Conservation (phyloP, 352 stramenopile genomes). For the Pythium monospermum region DNA sequence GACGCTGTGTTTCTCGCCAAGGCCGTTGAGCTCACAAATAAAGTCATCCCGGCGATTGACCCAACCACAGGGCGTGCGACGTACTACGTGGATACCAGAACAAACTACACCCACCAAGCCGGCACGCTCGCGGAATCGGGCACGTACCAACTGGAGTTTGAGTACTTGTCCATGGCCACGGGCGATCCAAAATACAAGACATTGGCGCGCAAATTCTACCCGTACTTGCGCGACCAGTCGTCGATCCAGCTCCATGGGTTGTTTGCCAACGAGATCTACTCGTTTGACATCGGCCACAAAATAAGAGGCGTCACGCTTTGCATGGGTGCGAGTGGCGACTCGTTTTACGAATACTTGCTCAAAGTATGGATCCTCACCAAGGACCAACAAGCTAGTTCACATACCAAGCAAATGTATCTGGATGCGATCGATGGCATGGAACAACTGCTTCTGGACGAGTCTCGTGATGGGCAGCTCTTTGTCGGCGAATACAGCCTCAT, state of each 20-base stretch:
- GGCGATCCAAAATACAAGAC: conserved; percentile 66
- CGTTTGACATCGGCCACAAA: conserved; percentile 11
- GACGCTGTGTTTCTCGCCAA: conserved; percentile 89
- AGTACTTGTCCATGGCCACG: conserved; percentile 74
- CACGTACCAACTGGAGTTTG: conserved; percentile 83
- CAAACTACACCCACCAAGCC: conserved; percentile 45
- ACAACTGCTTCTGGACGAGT: conserved; percentile 80
- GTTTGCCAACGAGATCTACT: conserved; percentile 82
- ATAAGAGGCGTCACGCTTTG: conserved; percentile 42
- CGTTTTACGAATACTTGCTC: conserved; percentile 98
- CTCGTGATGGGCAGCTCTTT: conserved; percentile 50
- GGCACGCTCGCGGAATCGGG: conserved; percentile 57
- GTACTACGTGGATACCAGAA: conserved; percentile 84
- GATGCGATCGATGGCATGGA: conserved; percentile 92
- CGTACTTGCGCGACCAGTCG: conserved; percentile 15
- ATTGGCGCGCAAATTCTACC: conserved; percentile 67
- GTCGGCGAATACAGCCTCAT: conserved; percentile 41
- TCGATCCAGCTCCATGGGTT: conserved; percentile 75
- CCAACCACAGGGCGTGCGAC: conserved; percentile 86
- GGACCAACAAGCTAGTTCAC: conserved; percentile 42
- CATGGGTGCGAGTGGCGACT: conserved; percentile 95
- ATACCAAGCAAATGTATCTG: conserved; percentile 89
- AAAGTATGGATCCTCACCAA: conserved; percentile 96
- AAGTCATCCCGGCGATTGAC: conserved; percentile 89
- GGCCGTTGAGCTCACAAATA: conserved; percentile 89